phyloP scores from a whole-genome alignment of 306 rosid species.

The Leucaena leucocephala region DNA sequence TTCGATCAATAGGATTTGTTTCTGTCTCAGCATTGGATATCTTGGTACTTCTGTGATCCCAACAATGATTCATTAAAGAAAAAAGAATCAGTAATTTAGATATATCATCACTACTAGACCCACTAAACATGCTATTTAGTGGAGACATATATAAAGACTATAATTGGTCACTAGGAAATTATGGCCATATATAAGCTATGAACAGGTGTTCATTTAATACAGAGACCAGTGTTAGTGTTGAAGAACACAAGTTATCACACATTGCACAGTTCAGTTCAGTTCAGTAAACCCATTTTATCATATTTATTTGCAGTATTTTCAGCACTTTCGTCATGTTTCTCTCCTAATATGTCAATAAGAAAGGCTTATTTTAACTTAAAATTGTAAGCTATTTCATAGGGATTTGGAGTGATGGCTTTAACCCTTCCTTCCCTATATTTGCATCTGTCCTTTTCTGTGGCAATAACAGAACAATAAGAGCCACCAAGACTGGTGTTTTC shows the following conservation, averaged over 20 bases:
- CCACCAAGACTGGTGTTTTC: not conserved
- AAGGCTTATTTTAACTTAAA: not conserved
- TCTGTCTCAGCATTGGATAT: slow-evolving; percentile 64
- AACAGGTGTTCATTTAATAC: not conserved
- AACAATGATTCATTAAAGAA: slow-evolving; percentile 28
- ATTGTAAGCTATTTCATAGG: not conserved
- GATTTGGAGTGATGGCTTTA: not conserved
- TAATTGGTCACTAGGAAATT: not conserved
- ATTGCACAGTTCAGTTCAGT: not conserved
- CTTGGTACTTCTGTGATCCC: slow-evolving; percentile 48
- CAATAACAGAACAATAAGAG: not conserved
- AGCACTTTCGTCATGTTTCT: too few relatives aligned
- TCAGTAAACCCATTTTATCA: not conserved
- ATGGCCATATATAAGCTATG: not conserved
- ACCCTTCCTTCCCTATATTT: not conserved
- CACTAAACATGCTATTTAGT: not conserved
- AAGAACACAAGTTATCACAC: not conserved
- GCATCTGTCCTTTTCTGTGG: not conserved
- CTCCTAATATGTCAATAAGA: not conserved
- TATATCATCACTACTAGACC: not conserved
- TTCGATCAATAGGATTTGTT: slow-evolving; percentile 86
- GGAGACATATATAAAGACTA: not conserved
- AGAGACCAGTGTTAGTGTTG: not conserved
- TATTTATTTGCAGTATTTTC: not conserved
- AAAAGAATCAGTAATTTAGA: not conserved